phyloP scores from a whole-genome alignment of 2,329 filamentous ascomycete species.

The Neospermospora avenae region DNA sequence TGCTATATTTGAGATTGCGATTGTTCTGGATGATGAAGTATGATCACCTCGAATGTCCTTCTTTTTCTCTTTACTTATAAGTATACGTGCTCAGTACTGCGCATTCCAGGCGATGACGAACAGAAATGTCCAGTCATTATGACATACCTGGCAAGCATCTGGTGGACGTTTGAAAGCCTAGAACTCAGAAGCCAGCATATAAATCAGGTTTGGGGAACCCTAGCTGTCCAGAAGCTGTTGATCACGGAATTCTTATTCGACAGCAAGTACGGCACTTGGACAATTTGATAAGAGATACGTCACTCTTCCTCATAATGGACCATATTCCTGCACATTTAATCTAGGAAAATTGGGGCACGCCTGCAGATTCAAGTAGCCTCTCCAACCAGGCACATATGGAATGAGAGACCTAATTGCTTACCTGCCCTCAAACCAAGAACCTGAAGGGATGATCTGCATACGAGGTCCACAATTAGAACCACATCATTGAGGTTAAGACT shows the following conservation, averaged over 20 bases:
- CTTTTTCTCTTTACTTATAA: neutral
- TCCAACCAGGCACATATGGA: neutral
- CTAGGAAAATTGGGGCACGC: neutral
- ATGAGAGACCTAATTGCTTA: neutral
- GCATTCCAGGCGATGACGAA: neutral
- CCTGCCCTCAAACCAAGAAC: neutral
- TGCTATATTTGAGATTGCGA: neutral
- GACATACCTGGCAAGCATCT: slow-evolving; percentile 3
- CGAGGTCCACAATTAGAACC: neutral
- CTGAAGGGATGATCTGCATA: neutral
- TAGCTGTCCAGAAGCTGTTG: neutral
- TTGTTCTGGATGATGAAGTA: neutral
- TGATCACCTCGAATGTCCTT: neutral
- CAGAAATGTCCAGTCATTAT: neutral
- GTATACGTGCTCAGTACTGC: neutral
- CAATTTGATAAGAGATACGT: neutral
- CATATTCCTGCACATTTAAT: neutral
- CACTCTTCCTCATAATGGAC: neutral
- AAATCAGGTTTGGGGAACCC: slow-evolving; percentile 5
- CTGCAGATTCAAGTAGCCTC: neutral
- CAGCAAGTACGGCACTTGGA: neutral
- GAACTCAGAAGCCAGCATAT: neutral
- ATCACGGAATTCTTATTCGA: neutral
- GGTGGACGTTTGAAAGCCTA: neutral
- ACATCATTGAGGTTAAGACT: no score